Evolutionary conservation across 768 basidiomycete genomes (phyloP), one percentile per base, ranked within the genome.

Genomic region (Termitomyces sp.): DNA sequence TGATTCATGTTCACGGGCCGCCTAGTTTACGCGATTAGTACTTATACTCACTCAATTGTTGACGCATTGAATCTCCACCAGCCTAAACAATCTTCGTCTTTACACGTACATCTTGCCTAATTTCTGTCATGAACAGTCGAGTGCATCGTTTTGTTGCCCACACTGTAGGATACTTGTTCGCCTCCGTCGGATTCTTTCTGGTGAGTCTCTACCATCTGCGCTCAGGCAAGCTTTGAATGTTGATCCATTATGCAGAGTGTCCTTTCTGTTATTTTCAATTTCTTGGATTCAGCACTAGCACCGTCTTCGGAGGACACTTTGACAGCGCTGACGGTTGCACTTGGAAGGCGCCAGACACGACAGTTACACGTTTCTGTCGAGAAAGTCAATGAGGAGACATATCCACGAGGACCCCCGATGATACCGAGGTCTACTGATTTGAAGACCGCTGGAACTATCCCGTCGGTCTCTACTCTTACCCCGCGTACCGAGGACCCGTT

Each of bases 161-260:
- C 61, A 61, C 62, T 30, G 72, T 66, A 20, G 71, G 74, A n/a
- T 67, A 71, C 42, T 50, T 74, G 20, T 72, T 72, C 40, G 74
- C 70, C 26, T 62, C 65, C 9, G 61, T 71, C 34, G 76, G 76
- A 2, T 73, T 76, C 56, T 67, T 65, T 43, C 56, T 77, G 67
- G 76, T 75, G 55, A 66, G 75, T 64, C 30, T 45, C 46, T 26
- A 4, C 33, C 47, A 39, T 26, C 53, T 46, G 37, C 34, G 20
- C 42, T 18, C 8, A 10, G 12, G 16, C 4, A 22, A 33, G 37
- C 46, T 37, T 26, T n/a, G 32, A 26, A 66, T 22, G 24, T 44
- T 34, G 30, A 44, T 50, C 37, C 36, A 18, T 44, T 22, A 22
- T 34, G 16, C 61, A 77, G 76, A 77, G 76, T 56, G 65, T 76